Evolutionary conservation across 495 filamentous ascomycete species (phyloP).

Genomic region (Pseudevernia furfuracea): DNA sequence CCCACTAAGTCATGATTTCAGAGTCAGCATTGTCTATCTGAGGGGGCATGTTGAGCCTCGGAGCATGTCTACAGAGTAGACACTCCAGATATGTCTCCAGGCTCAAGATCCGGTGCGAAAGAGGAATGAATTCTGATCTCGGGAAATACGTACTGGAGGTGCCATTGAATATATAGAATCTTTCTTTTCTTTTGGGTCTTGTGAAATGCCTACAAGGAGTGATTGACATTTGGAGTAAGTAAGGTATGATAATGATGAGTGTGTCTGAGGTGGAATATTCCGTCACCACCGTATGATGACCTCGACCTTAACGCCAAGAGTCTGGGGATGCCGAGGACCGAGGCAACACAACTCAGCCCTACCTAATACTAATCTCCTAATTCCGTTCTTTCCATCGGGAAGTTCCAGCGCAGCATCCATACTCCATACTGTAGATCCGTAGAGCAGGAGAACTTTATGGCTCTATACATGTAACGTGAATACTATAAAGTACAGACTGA

Average conservation of each 20-base stretch:
- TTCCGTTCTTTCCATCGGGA: too few species aligned
- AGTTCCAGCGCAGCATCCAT: too few species aligned
- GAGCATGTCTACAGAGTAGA: conserved; percentile 6
- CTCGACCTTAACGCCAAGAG: not conserved
- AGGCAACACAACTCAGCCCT: not conserved
- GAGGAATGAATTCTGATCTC: not conserved
- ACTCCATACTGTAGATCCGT: too few species aligned
- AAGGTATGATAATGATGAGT: not conserved
- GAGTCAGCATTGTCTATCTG: conserved; percentile 12
- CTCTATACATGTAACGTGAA: not conserved
- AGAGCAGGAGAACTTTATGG: too few species aligned
- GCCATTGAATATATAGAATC: not conserved
- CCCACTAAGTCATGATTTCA: conserved; percentile 36
- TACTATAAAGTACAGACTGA: not conserved
- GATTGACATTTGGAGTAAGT: too few species aligned
- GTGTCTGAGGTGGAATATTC: not conserved
- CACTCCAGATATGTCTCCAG: not conserved
- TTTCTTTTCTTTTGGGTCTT: not conserved
- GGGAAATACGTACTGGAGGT: not conserved
- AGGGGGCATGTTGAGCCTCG: conserved; percentile 29
- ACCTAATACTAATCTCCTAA: too few species aligned
- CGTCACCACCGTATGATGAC: not conserved
- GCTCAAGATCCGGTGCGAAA: not conserved
- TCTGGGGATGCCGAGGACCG: not conserved
- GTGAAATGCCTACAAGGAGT: not conserved